Percentiles rank a stretch among this genome's conserved stretches.
Conservation (phyloP, 1,284 basidiomycete genomes). For the Lentinus polychrous region DNA sequence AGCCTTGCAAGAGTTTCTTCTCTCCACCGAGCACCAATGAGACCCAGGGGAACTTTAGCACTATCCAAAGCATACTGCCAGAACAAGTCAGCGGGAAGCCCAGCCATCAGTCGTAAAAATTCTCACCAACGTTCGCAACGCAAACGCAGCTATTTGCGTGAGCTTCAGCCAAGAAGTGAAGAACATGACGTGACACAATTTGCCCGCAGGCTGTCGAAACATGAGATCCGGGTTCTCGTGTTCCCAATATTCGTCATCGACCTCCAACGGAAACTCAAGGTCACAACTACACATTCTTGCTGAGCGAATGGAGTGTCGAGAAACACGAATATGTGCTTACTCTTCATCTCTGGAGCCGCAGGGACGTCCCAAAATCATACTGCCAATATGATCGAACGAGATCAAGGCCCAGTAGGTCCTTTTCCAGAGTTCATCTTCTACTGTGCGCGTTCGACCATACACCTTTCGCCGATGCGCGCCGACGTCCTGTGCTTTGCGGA, state of each 20-base stretch:
- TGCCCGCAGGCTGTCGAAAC: slow-evolving; percentile 59
- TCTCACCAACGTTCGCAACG: slow-evolving; percentile 63
- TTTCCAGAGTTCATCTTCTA: slow-evolving; percentile 45
- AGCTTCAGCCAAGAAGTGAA: slow-evolving; percentile 69
- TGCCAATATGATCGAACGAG: slow-evolving; percentile 55
- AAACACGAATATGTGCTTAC: slow-evolving; percentile 33
- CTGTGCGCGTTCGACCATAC: slow-evolving; percentile 22
- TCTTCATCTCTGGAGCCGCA: slow-evolving; percentile 74
- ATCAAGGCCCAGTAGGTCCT: slow-evolving; percentile 48
- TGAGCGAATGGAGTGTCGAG: not conserved
- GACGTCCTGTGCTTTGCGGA: slow-evolving; percentile 39
- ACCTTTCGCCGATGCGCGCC: slow-evolving; percentile 36
- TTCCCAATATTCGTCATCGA: slow-evolving; percentile 85
- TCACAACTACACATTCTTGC: slow-evolving; percentile 50
- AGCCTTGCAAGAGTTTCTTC: slow-evolving; percentile 65
- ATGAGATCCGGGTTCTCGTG: slow-evolving; percentile 36
- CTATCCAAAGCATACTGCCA: slow-evolving; percentile 71
- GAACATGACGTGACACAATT: slow-evolving; percentile 52
- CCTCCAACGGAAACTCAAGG: slow-evolving; percentile 70
- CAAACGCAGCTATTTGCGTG: slow-evolving; percentile 65
- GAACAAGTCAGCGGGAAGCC: slow-evolving; percentile 6
- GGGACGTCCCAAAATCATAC: slow-evolving; percentile 64
- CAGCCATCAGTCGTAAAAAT: slow-evolving; percentile 7
- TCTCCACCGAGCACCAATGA: slow-evolving; percentile 45
- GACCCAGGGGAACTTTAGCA: slow-evolving; percentile 43